Percentiles rank a stretch among this genome's conserved stretches.
Evolutionary conservation across 768 basidiomycete species (phyloP).

Genomic region (Cystobasidium tubakii): DNA sequence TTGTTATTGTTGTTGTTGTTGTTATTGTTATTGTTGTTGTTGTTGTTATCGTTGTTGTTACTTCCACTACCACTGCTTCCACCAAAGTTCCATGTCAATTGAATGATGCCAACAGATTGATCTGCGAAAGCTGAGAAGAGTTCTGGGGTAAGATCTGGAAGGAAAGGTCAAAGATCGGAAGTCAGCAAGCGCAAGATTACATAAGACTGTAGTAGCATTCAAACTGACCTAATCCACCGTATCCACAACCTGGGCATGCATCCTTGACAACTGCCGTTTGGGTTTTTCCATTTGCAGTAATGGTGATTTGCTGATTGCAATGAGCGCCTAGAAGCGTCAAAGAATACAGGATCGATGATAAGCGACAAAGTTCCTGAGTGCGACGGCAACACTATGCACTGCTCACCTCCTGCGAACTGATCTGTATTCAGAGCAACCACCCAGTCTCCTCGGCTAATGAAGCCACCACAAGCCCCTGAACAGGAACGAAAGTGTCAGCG

Average conservation of each 20-base stretch:
- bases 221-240: not conserved
- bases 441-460: slow-evolving; percentile 1
- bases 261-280: slow-evolving; percentile 15
- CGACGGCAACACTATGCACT: too few species aligned
- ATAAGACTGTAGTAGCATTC: not conserved
- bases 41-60: not conserved
- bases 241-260: slow-evolving; percentile 22
- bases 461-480: slow-evolving; percentile 12
- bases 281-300: not conserved
- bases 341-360: too few species aligned
- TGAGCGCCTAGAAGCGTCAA: slow-evolving; percentile 1
- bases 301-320: slow-evolving; percentile 31
- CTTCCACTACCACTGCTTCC: slow-evolving; percentile 2
- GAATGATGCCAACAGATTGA: slow-evolving; percentile 8
- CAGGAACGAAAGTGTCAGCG: not conserved
- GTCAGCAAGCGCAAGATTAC: not conserved
- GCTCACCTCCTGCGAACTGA: slow-evolving; percentile 21
- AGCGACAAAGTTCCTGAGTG: too few species aligned
- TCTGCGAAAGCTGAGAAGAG: slow-evolving; percentile 23
- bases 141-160: slow-evolving; percentile 12
- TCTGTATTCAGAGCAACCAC: slow-evolving; percentile 26
- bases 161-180: not conserved
- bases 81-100: slow-evolving; percentile 8
- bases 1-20: slow-evolving; percentile 1
- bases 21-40: not conserved